Conservation (phyloP, 1,284 basidiomycete species). For the Leccinum fallax region DNA sequence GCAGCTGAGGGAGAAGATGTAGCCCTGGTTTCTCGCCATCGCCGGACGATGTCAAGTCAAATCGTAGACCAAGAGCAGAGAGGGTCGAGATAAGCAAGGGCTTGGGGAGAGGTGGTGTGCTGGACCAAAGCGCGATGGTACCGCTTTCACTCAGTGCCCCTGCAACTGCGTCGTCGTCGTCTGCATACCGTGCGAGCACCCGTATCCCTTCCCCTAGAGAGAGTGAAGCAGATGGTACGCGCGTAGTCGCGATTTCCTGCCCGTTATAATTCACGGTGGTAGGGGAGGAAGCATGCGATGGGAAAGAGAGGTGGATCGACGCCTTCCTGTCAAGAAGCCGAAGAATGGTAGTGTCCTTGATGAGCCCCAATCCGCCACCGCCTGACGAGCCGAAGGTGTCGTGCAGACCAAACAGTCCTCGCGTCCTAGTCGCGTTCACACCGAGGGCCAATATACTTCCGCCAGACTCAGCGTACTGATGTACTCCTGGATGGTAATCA, state of each 20-base stretch:
- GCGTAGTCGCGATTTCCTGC: slow-evolving; percentile 9
- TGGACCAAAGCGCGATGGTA: slow-evolving; percentile 33
- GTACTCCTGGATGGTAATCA: slow-evolving; percentile 51
- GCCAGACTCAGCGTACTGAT: slow-evolving; percentile 66
- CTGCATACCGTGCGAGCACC: not conserved
- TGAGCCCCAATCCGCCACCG: slow-evolving; percentile 18
- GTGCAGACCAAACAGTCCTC: slow-evolving; percentile 24
- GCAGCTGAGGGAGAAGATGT: slow-evolving; percentile 31
- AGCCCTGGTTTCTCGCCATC: not conserved
- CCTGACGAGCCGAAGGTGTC: slow-evolving; percentile 12
- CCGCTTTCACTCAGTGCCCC: slow-evolving; percentile 31
- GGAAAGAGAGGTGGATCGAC: slow-evolving; percentile 33
- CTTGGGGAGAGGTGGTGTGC: slow-evolving; percentile 28
- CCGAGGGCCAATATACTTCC: slow-evolving; percentile 73
- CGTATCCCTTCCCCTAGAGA: slow-evolving; percentile 14
- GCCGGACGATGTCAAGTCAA: not conserved
- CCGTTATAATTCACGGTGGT: slow-evolving; percentile 15
- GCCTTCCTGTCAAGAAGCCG: slow-evolving; percentile 26
- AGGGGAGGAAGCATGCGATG: slow-evolving; percentile 15
- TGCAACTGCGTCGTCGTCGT: slow-evolving; percentile 13
- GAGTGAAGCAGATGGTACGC: slow-evolving; percentile 17
- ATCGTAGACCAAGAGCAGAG: slow-evolving; percentile 29
- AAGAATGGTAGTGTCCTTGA: slow-evolving; percentile 23
- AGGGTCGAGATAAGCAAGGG: slow-evolving; percentile 24
- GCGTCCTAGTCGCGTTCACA: slow-evolving; percentile 41